Percentiles rank a stretch among this genome's conserved stretches.
These are phyloP conservation scores for Eucalyptus brandiana DNA, from an alignment of 345 rosid species.

Conservation along the genomic window DNA sequence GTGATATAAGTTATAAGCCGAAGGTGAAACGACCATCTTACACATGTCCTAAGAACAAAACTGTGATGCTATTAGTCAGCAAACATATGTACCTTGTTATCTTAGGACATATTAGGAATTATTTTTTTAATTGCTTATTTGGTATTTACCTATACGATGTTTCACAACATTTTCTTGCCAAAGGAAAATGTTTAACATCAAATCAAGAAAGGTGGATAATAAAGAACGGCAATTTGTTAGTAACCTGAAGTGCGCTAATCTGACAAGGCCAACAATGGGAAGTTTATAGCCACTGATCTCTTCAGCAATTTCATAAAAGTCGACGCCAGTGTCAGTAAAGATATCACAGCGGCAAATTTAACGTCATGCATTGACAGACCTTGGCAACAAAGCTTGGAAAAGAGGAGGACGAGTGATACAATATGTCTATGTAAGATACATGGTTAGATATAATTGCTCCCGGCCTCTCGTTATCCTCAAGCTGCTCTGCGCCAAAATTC, in stretches of 20 bases:
- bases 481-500: slow-evolving; percentile 20
- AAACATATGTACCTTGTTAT: background rate
- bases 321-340: background rate
- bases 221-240: background rate
- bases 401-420: slow-evolving; percentile 87
- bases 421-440: slow-evolving; percentile 70
- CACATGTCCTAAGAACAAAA: background rate
- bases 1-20: background rate
- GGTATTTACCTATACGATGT: background rate
- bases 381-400: slow-evolving; percentile 96
- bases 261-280: slow-evolving; percentile 84
- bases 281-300: slow-evolving; percentile 85
- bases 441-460: slow-evolving; percentile 82
- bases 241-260: slow-evolving; percentile 20
- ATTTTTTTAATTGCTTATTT: background rate
- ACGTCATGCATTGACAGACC: slow-evolving; percentile 17
- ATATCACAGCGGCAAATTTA: background rate
- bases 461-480: slow-evolving; percentile 42
- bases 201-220: background rate
- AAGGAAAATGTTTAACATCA: background rate
- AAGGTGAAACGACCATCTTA: background rate
- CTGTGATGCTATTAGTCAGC: background rate
- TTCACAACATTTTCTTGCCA: background rate
- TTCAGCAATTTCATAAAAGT: slow-evolving; percentile 14
- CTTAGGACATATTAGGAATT: background rate